Conservation (phyloP, 208 protist species). For the Trypanosoma lewisi region DNA sequence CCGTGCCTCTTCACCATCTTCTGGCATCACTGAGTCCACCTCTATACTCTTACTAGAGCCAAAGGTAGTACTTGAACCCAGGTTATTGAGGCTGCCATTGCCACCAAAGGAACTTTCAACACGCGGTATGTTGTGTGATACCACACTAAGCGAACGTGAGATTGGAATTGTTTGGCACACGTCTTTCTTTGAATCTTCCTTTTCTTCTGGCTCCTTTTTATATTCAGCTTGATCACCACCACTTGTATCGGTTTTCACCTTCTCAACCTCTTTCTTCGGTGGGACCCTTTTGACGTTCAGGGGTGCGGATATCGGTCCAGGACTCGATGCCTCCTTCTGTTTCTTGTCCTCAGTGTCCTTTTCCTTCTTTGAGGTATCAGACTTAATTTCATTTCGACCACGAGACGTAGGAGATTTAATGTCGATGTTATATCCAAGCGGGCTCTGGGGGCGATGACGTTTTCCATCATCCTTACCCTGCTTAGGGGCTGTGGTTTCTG, state of each 20-base stretch:
- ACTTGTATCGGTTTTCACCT: neutral
- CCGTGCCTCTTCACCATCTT: slow-evolving; percentile 1
- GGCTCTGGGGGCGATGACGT: neutral
- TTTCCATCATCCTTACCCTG: neutral
- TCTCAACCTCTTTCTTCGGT: neutral
- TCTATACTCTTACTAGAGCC: neutral
- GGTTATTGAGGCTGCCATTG: neutral
- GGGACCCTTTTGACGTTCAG: neutral
- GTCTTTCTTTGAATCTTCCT: slow-evolving; percentile 7
- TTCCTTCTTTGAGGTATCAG: neutral
- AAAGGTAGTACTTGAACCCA: neutral
- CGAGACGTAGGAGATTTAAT: neutral
- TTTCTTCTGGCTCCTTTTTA: neutral
- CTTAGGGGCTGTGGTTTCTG: neutral
- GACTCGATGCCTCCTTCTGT: neutral
- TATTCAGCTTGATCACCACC: neutral
- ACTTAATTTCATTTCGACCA: neutral
- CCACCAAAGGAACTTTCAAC: slow-evolving; percentile 22
- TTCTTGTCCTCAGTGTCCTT: neutral
- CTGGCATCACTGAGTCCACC: neutral
- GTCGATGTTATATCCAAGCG: neutral
- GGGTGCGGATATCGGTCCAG: neutral
- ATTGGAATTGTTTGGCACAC: slow-evolving; percentile 17
- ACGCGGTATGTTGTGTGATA: slow-evolving; percentile 6
- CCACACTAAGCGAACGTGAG: slow-evolving; percentile 3